Percentiles rank a stretch among this genome's conserved stretches.
Evolutionary conservation across 345 rosid species (phyloP).

Genomic region (Pistacia vera): DNA sequence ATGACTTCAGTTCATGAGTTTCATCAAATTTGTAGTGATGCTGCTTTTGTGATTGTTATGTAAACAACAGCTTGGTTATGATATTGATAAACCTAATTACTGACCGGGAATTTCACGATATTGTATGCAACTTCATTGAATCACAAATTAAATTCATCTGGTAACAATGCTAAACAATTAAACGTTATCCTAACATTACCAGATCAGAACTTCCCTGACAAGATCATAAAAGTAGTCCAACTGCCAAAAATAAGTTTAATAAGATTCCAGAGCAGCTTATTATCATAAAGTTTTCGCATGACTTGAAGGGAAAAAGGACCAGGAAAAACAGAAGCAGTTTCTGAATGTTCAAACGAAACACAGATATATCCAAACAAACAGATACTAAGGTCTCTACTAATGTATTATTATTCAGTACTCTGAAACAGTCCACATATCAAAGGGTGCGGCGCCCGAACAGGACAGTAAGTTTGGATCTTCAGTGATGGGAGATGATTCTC

Average conservation of each 20-base stretch:
- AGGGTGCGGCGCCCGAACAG: background rate
- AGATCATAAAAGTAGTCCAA: too few species aligned
- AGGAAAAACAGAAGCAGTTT: background rate
- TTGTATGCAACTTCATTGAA: too few species aligned
- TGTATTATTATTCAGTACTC: background rate
- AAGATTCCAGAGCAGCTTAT: background rate
- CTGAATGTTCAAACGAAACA: background rate
- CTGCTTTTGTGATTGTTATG: too few species aligned
- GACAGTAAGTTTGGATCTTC: background rate
- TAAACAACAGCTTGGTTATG: too few species aligned
- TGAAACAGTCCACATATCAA: background rate
- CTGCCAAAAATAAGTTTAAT: background rate
- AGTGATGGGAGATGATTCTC: background rate
- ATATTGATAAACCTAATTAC: too few species aligned
- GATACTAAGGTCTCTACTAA: background rate
- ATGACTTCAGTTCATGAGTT: too few species aligned
- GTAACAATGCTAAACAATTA: too few species aligned
- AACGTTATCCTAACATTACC: too few species aligned
- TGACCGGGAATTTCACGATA: too few species aligned
- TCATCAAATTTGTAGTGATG: too few species aligned
- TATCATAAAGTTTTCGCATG: background rate
- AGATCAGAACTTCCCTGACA: too few species aligned
- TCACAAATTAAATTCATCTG: too few species aligned
- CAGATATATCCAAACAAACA: background rate
- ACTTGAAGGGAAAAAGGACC: background rate